These are phyloP conservation scores for Cichorium intybus DNA, from an alignment of 140 eudicot genomes.

Conservation along the genomic window DNA sequence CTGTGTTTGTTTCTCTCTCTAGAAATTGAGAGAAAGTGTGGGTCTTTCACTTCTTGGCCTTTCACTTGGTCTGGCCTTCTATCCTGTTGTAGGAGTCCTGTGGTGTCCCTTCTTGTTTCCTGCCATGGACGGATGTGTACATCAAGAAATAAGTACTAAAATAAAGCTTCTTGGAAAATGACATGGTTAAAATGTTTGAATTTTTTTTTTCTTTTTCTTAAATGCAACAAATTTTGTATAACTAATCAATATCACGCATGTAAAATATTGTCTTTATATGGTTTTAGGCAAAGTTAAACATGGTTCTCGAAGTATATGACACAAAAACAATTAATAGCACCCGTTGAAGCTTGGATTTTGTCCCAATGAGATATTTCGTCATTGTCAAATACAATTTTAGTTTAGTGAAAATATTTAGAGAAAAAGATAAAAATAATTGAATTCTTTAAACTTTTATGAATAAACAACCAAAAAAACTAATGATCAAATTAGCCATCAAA, in stretches of 20 bases:
- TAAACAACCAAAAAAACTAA: too few species aligned
- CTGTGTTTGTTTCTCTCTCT: slow-evolving; percentile 24
- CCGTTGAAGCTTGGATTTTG: not conserved
- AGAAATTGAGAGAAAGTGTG: slow-evolving; percentile 24
- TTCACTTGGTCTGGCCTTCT: slow-evolving; percentile 35
- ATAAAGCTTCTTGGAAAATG: slow-evolving; percentile 5
- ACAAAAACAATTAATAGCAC: not conserved
- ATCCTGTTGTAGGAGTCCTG: slow-evolving; percentile 38
- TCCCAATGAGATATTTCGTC: not conserved
- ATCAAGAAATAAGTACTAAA: slow-evolving; percentile 33
- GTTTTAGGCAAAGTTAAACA: not conserved
- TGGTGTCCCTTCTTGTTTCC: slow-evolving; percentile 42
- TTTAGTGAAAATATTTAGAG: too few species aligned
- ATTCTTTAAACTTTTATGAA: too few species aligned
- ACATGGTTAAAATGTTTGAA: slow-evolving; percentile 4
- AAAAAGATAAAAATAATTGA: too few species aligned
- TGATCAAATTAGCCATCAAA: too few species aligned
- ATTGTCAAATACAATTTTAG: not conserved
- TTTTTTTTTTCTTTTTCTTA: not conserved
- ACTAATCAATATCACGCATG: not conserved
- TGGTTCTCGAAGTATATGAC: not conserved
- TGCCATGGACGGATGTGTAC: slow-evolving; percentile 52
- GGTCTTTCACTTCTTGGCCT: slow-evolving; percentile 28
- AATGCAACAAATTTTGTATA: not conserved
- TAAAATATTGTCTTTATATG: not conserved